Base-by-base conservation (phyloP, 306 rosid genomes). In the Vigna radiata region DNA sequence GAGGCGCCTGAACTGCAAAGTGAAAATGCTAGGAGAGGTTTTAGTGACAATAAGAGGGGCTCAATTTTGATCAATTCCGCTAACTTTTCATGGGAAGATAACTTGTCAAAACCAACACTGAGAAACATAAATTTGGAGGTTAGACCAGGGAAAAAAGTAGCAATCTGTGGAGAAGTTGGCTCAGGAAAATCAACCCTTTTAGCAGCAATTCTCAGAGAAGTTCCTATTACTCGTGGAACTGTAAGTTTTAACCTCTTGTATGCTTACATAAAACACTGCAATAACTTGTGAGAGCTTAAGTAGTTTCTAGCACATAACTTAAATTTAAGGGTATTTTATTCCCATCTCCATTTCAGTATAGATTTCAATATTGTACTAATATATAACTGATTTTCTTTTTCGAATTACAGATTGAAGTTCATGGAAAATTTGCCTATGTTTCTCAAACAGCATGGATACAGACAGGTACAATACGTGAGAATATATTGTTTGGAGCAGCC, bases 121-220 rank as follows among this genome's bases (percentile, higher is more conserved):
- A 80, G 85, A 58, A 83, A 85, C 77, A 81, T 93, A 73, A 84
- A 89, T 66, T 66, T 93, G 36, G 86, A 63, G 74, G 85, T 89
- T 23, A 59, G 63, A 61, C 82, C 56, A 11, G 91, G 94, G 4
- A 85, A 86, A 55, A 93, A 88, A 81, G 87, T 93, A 31, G 98
- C 94, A 61, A 82, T 90, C 41, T 90, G 98, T 46, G 98, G 98
- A 50, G 93, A 89, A 84, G 96, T 93, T 69, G 98, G 98, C 43
- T 89, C 96, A 7, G 98, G 96, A 1, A 93, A 93, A 82, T 90
- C 98, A 58, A 88, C 96, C 27, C 87, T 93, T 44, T 77, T 93
- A 48, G 83, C 91, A 6, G 85, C 98, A 58, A 79, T 93, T 89
- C 93, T 93, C 1, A 89, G 94, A 46, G 96, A 93, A 83, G 79